These are phyloP conservation scores for Kodamaea restingae DNA, from an alignment of 805 yeast genomes.

Conservation along the genomic window DNA sequence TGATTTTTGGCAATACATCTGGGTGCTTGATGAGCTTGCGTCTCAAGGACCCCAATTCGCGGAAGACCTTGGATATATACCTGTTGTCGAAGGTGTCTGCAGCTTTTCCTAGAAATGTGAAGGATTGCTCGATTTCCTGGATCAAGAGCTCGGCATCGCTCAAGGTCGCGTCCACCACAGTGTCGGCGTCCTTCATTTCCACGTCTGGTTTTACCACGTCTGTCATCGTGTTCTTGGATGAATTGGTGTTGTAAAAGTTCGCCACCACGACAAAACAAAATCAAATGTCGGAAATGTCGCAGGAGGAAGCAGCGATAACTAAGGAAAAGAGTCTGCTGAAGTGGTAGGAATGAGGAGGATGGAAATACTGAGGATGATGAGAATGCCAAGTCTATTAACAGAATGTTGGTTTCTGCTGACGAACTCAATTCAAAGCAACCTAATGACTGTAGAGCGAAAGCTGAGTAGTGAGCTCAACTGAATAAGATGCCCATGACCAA, in stretches of 20 bases:
- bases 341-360: no score
- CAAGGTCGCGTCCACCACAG: conserved; percentile 4
- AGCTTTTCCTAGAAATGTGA: conserved; percentile 54
- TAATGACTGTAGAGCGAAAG: no score
- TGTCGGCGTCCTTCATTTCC: conserved; percentile 19
- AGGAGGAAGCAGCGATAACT: no score
- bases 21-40: conserved; percentile 48
- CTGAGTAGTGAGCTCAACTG: no score
- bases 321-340: no score
- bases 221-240: conserved; percentile 3
- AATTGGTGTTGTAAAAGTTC: not conserved
- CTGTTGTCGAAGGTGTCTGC: conserved; percentile 78
- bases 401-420: no score
- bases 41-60: conserved; percentile 77
- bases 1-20: conserved; percentile 50
- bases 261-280: conserved; percentile 3
- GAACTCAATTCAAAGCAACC: no score
- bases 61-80: conserved; percentile 77
- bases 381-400: no score
- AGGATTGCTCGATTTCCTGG: conserved; percentile 38
- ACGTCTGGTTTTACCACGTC: conserved; percentile 13
- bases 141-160: conserved; percentile 17
- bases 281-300: conserved; percentile 1
- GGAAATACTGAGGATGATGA: no score
- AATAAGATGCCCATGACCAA: no score